Conservation (phyloP, 345 rosid genomes). For the Camelina hispida region DNA sequence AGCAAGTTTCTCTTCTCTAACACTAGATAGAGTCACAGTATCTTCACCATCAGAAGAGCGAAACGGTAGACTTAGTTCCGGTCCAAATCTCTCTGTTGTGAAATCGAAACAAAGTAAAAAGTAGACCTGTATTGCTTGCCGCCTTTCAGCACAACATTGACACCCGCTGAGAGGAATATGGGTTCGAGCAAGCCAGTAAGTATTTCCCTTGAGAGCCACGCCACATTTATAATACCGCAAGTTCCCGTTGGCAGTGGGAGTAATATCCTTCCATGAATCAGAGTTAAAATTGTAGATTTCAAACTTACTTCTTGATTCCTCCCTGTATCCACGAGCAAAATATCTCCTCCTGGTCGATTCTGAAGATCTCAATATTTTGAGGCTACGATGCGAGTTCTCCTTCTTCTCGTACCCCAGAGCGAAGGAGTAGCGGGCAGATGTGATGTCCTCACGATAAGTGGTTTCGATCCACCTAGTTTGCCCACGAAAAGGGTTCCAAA, state of each 20-base stretch:
- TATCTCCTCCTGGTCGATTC: not conserved
- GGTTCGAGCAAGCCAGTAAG: no score
- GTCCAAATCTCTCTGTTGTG: not conserved
- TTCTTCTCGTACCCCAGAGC: conserved; percentile 1
- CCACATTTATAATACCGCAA: no score
- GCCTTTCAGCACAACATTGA: no score
- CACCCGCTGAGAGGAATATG: no score
- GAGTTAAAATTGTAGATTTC: conserved; percentile 6
- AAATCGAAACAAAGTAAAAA: conserved; percentile 5
- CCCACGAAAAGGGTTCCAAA: not conserved
- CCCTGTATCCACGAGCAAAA: not conserved
- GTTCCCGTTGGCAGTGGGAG: not conserved
- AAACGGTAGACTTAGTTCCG: not conserved
- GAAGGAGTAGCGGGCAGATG: no score
- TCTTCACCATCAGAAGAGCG: rapidly evolving
- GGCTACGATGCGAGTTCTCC: not conserved
- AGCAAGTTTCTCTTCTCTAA: conserved; percentile 1
- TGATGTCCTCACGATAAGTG: no score
- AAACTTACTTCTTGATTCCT: not conserved
- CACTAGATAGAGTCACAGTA: not conserved
- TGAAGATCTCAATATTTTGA: not conserved
- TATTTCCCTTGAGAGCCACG: no score
- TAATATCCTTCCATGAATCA: conserved; percentile 3
- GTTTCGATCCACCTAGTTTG: not conserved
- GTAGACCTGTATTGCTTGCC: no score